Percentiles rank a stretch among this genome's conserved stretches.
phyloP scores from a whole-genome alignment of 2,329 filamentous ascomycete species.

The Pochonia chlamydosporia region DNA sequence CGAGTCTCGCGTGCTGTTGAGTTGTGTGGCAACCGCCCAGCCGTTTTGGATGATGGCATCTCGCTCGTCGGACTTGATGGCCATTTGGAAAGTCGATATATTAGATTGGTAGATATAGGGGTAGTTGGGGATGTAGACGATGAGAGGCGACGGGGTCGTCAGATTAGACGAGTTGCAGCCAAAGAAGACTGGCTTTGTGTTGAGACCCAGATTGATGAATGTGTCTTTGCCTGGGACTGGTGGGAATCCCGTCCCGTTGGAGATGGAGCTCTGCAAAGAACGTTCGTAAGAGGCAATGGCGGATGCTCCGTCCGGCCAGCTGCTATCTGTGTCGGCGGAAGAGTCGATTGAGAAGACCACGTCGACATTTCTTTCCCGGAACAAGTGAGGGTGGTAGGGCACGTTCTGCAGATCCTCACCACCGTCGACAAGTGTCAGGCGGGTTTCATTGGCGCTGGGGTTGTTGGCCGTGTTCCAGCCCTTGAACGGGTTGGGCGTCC shows the following conservation, averaged over 20 bases:
- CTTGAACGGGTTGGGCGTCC: conserved; percentile 54
- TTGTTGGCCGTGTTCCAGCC: conserved; percentile 43
- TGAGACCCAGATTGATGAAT: conserved; percentile 53
- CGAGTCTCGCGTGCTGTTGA: conserved; percentile 67
- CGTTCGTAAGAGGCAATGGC: conserved; percentile 53
- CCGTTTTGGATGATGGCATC: conserved; percentile 82
- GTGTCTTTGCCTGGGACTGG: conserved; percentile 48
- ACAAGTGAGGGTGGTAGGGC: conserved; percentile 60
- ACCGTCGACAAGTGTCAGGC: conserved; percentile 72
- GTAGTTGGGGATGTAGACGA: conserved; percentile 77
- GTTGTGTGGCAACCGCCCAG: conserved; percentile 76
- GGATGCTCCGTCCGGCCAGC: conserved; percentile 57
- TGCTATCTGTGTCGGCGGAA: conserved; percentile 50
- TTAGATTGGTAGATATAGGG: conserved; percentile 76
- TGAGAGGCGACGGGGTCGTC: conserved; percentile 53
- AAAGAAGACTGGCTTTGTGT: conserved; percentile 57
- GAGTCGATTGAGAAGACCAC: conserved; percentile 62
- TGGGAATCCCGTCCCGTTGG: conserved; percentile 52
- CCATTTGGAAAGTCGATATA: conserved; percentile 67
- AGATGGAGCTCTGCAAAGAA: conserved; percentile 38
- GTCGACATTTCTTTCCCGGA: conserved; percentile 47
- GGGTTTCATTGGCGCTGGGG: conserved; percentile 35
- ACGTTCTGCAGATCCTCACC: conserved; percentile 77
- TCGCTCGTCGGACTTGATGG: conserved; percentile 60
- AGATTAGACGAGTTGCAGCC: conserved; percentile 55